Evolutionary conservation across 2,329 filamentous ascomycete genomes (phyloP).

Genomic region (Claviceps purpurea): DNA sequence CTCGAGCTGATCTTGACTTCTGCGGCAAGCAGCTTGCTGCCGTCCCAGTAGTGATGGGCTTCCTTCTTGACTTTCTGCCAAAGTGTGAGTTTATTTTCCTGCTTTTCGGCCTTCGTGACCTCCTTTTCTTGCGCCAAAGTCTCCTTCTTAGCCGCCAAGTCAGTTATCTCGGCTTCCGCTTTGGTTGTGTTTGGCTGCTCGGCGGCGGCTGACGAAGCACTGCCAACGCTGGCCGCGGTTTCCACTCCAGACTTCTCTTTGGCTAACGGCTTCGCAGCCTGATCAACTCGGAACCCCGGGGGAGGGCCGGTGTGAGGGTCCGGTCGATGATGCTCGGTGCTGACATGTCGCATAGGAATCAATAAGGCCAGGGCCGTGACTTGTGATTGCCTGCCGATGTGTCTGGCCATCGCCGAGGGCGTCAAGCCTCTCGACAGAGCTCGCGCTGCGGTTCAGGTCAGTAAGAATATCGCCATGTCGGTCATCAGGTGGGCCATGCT

Average conservation of each 20-base stretch:
- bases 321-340: slow-evolving; percentile 45
- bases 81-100: slow-evolving; percentile 75
- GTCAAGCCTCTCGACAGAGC: slow-evolving; percentile 33
- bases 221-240: slow-evolving; percentile 15
- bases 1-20: slow-evolving; percentile 89
- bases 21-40: slow-evolving; percentile 82
- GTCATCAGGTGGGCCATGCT: slow-evolving; percentile 10
- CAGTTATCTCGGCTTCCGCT: slow-evolving; percentile 36
- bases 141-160: slow-evolving; percentile 52
- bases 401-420: slow-evolving; percentile 32
- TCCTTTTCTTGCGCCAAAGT: slow-evolving; percentile 48
- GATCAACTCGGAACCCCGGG: slow-evolving; percentile 79
- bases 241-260: slow-evolving; percentile 32
- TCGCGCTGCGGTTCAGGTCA: slow-evolving; percentile 23
- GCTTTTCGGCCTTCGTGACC: slow-evolving; percentile 41
- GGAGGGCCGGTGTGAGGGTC: slow-evolving; percentile 52
- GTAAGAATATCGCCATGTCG: neutral
- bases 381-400: slow-evolving; percentile 31
- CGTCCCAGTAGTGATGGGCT: slow-evolving; percentile 91
- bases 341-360: slow-evolving; percentile 41
- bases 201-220: slow-evolving; percentile 16
- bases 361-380: slow-evolving; percentile 41
- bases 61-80: slow-evolving; percentile 95
- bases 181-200: slow-evolving; percentile 22
- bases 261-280: slow-evolving; percentile 72